Conservation (phyloP, 768 basidiomycete species). For the Boletus pseudo-olivaceus region DNA sequence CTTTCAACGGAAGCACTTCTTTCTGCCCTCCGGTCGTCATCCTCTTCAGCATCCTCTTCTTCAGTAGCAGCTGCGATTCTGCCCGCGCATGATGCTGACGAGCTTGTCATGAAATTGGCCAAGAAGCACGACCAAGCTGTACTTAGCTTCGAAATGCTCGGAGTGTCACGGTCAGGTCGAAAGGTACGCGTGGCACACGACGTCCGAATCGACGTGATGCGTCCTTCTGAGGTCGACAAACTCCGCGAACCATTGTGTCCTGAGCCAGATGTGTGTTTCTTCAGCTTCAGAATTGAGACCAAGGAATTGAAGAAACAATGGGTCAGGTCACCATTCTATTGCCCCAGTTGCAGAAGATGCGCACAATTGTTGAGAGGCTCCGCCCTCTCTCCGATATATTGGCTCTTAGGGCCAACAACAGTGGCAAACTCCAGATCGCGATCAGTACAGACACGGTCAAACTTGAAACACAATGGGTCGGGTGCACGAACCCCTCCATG, state of each 20-base stretch:
- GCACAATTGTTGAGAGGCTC: conserved; percentile 76
- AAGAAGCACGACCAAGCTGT: conserved; percentile 82
- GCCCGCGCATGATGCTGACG: conserved; percentile 49
- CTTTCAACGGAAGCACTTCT: conserved; percentile 73
- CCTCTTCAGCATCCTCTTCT: conserved; percentile 45
- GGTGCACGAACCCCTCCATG: conserved; percentile 64
- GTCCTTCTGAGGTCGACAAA: conserved; percentile 65
- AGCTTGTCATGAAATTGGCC: conserved; percentile 78
- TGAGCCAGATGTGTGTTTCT: conserved; percentile 70
- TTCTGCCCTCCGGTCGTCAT: conserved; percentile 65
- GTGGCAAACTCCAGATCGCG: conserved; percentile 50
- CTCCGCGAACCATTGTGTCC: conserved; percentile 83
- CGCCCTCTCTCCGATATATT: conserved; percentile 67
- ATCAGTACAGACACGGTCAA: conserved; percentile 69
- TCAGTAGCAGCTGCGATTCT: conserved; percentile 27
- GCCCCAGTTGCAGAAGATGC: conserved; percentile 69
- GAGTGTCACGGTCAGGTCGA: conserved; percentile 59
- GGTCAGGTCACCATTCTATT: conserved; percentile 71
- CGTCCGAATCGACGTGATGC: conserved; percentile 78
- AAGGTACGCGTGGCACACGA: conserved; percentile 71
- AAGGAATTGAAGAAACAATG: conserved; percentile 2
- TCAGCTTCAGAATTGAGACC: background rate
- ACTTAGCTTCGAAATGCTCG: conserved; percentile 72
- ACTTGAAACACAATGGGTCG: conserved; percentile 76
- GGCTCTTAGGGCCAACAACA: conserved; percentile 63